phyloP scores from a whole-genome alignment of 176 grass and related monocot species.

The Poa pratensis region DNA sequence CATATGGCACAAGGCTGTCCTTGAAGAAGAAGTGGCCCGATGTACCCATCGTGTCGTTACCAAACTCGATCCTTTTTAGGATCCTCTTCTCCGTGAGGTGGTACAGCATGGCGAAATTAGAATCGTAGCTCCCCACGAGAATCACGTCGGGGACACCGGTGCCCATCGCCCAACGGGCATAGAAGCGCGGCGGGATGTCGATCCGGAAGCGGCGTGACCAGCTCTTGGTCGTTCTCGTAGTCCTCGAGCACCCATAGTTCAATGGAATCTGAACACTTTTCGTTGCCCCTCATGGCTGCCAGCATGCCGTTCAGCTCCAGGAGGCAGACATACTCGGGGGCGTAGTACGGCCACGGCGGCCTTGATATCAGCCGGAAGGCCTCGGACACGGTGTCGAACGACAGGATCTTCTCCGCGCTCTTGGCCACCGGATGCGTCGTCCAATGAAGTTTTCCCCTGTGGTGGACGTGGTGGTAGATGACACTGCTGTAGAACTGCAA shows the following conservation, averaged over 20 bases:
- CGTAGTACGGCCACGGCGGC: neutral
- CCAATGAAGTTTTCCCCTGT: slow-evolving; percentile 19
- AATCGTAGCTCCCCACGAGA: neutral
- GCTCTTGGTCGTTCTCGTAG: neutral
- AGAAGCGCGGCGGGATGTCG: neutral
- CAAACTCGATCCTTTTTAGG: neutral
- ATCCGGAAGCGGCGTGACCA: slow-evolving; percentile 21
- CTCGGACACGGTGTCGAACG: slow-evolving; percentile 33
- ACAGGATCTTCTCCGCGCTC: neutral
- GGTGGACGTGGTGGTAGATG: neutral
- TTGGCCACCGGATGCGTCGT: neutral
- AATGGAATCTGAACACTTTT: neutral
- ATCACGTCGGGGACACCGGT: neutral
- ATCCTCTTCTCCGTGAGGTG: neutral
- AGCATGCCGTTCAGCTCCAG: slow-evolving; percentile 25
- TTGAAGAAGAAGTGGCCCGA: neutral
- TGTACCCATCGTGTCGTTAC: neutral
- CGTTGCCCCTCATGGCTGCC: neutral
- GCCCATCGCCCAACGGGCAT: neutral
- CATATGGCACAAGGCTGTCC: neutral
- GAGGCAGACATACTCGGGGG: neutral
- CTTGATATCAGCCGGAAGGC: neutral
- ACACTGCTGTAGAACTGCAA: neutral
- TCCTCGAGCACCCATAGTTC: slow-evolving; percentile 25
- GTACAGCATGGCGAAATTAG: neutral